Evolutionary conservation across 345 rosid species (phyloP), one percentile per base, ranked within the genome.

Genomic region (Ricinus communis): DNA sequence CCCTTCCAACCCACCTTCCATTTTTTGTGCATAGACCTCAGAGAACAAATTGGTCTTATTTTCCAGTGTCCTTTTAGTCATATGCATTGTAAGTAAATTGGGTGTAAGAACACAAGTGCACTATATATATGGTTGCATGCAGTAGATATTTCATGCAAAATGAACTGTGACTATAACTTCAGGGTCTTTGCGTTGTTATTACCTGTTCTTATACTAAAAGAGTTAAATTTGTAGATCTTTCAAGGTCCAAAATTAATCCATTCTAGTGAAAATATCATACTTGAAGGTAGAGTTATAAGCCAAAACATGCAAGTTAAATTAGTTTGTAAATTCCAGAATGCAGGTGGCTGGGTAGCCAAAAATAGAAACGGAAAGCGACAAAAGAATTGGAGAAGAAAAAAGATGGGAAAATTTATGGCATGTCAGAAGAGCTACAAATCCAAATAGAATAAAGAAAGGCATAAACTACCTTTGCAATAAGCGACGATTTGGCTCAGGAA

Each of bases 401-500:
- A 0, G 69, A 22, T 1, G 38, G 36, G 27, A 27, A 15, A 12
- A 2, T 58, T 58, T 16, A 30, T 25, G 62, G 40, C 12, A 41
- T 41, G 31, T 43, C 33, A 13, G 51, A 63, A 61, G 45, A 18
- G 27, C 52, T 27, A 43, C 16, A 18, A 15, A 50, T 14, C 1
- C 33, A 63, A 51, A 71, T 59, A 38, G 63, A 27, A 54, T 25
- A 36, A 45, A 66, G 28, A 58, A 25, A 56, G 31, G 66, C 22
- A 56, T 56, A 47, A 36, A 72, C 65, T 82, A 95, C 99, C 99
- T 95, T 72, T 95, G 93, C 85, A 95, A 76, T 67, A 95, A 81
- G 71, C 87, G 93, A 33, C 98, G 98, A 69, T 92, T 95, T 77
- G 99, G 99, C 86, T 95, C 99, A 55, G 99, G 99, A 74, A 95